Evolutionary conservation across 2,329 filamentous ascomycete species (phyloP).

Genomic region (Venturia asperata): DNA sequence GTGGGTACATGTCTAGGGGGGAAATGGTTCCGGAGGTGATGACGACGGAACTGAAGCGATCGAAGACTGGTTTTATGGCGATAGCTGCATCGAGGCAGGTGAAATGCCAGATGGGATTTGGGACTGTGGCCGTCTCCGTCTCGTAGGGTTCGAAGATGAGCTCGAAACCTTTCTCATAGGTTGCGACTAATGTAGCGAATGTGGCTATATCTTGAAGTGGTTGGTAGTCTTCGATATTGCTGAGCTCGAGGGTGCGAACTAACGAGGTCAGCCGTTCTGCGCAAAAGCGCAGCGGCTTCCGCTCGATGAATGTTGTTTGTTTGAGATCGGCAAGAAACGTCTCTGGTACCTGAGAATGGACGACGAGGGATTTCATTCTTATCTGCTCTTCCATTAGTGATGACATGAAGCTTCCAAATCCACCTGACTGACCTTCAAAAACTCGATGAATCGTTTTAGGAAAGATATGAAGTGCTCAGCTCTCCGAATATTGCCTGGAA

Average conservation of each 20-base stretch:
- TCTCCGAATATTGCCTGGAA: constrained; percentile 90
- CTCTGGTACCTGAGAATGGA: constrained; percentile 92
- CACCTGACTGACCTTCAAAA: constrained; percentile 57
- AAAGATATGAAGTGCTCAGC: constrained; percentile 96
- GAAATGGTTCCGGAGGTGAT: constrained; percentile 98
- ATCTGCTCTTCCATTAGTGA: constrained; percentile 48
- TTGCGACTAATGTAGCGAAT: constrained; percentile 91
- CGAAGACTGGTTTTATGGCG: constrained; percentile 94
- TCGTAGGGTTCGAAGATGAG: constrained; percentile 97
- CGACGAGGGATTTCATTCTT: constrained; percentile 94
- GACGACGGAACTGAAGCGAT: constrained; percentile 94
- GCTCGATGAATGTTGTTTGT: constrained; percentile 95
- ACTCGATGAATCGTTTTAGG: constrained; percentile 93
- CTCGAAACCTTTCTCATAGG: constrained; percentile 93
- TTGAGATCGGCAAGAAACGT: constrained; percentile 90
- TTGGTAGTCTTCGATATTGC: constrained; percentile 97
- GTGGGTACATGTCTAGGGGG: constrained; percentile 96
- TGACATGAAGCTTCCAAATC: background rate
- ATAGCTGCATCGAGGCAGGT: constrained; percentile 96
- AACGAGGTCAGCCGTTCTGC: constrained; percentile 90
- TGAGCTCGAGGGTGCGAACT: constrained; percentile 88
- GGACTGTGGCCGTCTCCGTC: constrained; percentile 88
- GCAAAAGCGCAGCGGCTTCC: constrained; percentile 89
- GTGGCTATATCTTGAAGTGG: constrained; percentile 95
- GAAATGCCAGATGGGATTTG: constrained; percentile 95